Evolutionary conservation across 768 basidiomycete genomes (phyloP).

Genomic region (Phanerochaete sordida): DNA sequence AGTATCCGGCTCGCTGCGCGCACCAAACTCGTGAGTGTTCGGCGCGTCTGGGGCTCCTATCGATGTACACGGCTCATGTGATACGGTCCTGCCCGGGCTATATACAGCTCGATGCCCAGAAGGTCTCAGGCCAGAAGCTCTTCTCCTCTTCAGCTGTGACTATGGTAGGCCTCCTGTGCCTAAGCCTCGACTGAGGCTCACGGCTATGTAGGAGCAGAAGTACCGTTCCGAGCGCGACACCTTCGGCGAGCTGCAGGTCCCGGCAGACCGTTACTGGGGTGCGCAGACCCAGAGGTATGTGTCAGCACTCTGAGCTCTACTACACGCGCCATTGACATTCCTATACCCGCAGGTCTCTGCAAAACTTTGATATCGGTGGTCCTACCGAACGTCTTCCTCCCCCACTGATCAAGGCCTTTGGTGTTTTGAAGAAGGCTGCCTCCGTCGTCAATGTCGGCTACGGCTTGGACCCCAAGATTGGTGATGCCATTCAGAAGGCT

Average conservation of each 20-base stretch:
- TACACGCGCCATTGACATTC: background rate
- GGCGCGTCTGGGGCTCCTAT: background rate
- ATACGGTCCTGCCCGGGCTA: constrained; percentile 17
- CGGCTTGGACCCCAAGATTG: constrained; percentile 86
- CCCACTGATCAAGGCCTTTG: constrained; percentile 97
- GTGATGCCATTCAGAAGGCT: constrained; percentile 85
- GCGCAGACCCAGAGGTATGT: constrained; percentile 92
- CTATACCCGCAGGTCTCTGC: constrained; percentile 64
- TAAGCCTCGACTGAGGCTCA: background rate
- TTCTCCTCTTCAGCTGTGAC: constrained; percentile 30
- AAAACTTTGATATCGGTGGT: constrained; percentile 99
- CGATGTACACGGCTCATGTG: constrained; percentile 26
- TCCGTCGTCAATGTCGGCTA: constrained; percentile 85
- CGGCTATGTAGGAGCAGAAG: constrained; percentile 39
- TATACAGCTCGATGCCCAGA: constrained; percentile 14
- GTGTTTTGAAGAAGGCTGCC: constrained; percentile 96
- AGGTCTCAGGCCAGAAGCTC: constrained; percentile 13
- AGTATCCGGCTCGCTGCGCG: constrained; percentile 22
- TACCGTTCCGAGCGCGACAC: constrained; percentile 89
- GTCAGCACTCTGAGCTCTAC: background rate
- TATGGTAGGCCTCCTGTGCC: constrained; percentile 30
- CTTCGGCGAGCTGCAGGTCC: constrained; percentile 92
- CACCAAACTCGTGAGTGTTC: constrained; percentile 19
- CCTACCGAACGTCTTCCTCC: constrained; percentile 88
- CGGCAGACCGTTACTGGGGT: constrained; percentile 91